Evolutionary conservation across 441 rosid genomes (phyloP), one percentile per base, ranked within the genome.

Genomic region (Mallotus japonicus): DNA sequence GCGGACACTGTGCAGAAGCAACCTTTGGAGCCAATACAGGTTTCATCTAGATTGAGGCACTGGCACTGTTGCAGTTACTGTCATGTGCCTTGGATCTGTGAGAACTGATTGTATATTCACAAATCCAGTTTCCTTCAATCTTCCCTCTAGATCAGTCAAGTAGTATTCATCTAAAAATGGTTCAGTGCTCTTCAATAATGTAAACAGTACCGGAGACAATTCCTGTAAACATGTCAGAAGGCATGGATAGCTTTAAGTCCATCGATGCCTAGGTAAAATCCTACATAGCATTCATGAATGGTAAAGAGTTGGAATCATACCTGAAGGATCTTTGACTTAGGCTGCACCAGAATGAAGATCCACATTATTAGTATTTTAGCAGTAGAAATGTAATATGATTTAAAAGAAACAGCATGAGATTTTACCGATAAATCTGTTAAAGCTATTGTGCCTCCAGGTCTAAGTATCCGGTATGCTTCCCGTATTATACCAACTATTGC

Each of bases 291-390:
- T 37, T 37, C 40, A 37, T 37, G 20, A 42, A 11, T 34, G 15
- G 11, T 32, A 46, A 49, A 54, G 14, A 34, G 69, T 47, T 13
- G 47, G 72, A 67, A 67, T 22, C 73, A 68, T 77, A 86, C 92
- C 90, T 88, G 90, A 81, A 86, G 64, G 69, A 79, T 81, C 85
- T 88, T 87, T 4, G 90, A 86, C 55, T 85, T 84, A 12, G 88
- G 90, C 90, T 87, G 92, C 80, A 77, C 3, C 12, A 32, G 49
- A 19, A 66, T 65, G 10, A 14, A 34, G 37, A 24, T 62, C 3
- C 10, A 67, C 4, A 57, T 73, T 42, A 78, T 54, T 58, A 55
- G 50, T 20, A 32, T 24, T 32, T 8, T 50, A 44, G 56, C 11
- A 28, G n/a, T 5, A 10, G n/a, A 67, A 32, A 68, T 4, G 24